A percentile compares a stretch with the other conserved stretches of the same genome.
phyloP scores from a whole-genome alignment of 1,284 basidiomycete genomes.

The Limonomyces culmigenus region DNA sequence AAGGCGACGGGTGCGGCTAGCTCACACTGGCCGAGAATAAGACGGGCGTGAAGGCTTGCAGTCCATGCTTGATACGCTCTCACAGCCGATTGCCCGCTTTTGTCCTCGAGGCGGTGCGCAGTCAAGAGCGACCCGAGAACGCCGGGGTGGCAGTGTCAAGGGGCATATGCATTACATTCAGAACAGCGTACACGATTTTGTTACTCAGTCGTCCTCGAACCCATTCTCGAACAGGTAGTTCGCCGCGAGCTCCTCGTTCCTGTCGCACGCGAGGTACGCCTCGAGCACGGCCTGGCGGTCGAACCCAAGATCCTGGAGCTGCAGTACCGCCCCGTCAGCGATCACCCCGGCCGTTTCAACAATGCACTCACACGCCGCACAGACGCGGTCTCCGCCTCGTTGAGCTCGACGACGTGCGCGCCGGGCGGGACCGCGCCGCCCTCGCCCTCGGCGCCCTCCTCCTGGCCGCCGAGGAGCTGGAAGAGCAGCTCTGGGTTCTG shows the following conservation, averaged over 20 bases:
- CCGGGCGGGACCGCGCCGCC: conserved; percentile 29
- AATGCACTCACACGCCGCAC: conserved; percentile 60
- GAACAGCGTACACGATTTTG: no score
- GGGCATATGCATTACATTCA: no score
- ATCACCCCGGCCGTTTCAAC: neutral
- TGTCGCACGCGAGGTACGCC: conserved; percentile 86
- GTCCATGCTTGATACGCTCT: no score
- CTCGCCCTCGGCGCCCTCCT: conserved; percentile 21
- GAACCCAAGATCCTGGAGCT: conserved; percentile 83
- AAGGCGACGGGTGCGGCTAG: no score
- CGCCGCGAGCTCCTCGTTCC: conserved; percentile 89
- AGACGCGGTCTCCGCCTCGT: conserved; percentile 71
- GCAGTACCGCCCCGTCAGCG: conserved; percentile 3
- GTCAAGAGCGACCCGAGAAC: no score
- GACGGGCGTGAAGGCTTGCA: no score
- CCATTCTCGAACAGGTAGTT: conserved; percentile 75
- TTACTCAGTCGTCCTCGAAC: conserved; percentile 34
- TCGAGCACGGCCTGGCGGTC: conserved; percentile 60
- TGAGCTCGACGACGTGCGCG: conserved; percentile 59
- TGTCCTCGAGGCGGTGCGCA: no score
- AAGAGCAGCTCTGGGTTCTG: conserved; percentile 58
- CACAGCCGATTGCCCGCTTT: no score
- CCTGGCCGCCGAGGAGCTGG: conserved; percentile 34
- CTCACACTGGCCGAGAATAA: no score
- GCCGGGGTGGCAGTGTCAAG: no score